These are phyloP conservation scores for Pisolithus marmoratus DNA, from an alignment of 768 basidiomycete genomes.

Conservation along the genomic window DNA sequence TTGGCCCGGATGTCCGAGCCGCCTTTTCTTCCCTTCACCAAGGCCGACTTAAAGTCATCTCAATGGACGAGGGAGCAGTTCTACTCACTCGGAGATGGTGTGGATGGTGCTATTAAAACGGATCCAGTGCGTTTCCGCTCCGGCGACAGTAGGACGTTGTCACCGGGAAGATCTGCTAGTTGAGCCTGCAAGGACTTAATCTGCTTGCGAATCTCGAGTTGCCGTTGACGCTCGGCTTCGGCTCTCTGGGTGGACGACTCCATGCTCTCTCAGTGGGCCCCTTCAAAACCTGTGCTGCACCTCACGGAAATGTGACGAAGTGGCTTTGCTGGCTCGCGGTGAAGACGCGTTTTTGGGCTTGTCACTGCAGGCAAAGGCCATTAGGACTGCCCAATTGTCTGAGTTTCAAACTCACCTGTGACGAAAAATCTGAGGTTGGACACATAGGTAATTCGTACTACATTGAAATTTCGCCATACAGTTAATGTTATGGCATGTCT, in stretches of 20 bases:
- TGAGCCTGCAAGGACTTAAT: slow-evolving; percentile 55
- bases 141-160: slow-evolving; percentile 31
- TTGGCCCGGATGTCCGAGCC: slow-evolving; percentile 28
- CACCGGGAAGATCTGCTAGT: slow-evolving; percentile 34
- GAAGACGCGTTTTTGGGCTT: neutral
- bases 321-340: too few species aligned
- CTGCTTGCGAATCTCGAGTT: slow-evolving; percentile 46
- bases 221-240: slow-evolving; percentile 33
- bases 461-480: too few species aligned
- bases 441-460: too few species aligned
- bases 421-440: too few species aligned
- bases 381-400: too few species aligned
- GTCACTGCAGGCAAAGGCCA: too few species aligned
- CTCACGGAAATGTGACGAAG: neutral
- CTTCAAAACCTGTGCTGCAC: neutral
- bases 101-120: slow-evolving; percentile 39
- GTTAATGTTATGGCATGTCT: too few species aligned
- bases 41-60: neutral
- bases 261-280: slow-evolving; percentile 32
- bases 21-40: slow-evolving; percentile 38
- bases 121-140: slow-evolving; percentile 42
- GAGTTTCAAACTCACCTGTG: too few species aligned
- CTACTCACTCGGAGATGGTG: slow-evolving; percentile 65
- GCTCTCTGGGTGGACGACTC: slow-evolving; percentile 46
- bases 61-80: neutral